These are phyloP conservation scores for Kewa caespitosa DNA, from an alignment of 179 eudicot genomes.

Conservation along the genomic window DNA sequence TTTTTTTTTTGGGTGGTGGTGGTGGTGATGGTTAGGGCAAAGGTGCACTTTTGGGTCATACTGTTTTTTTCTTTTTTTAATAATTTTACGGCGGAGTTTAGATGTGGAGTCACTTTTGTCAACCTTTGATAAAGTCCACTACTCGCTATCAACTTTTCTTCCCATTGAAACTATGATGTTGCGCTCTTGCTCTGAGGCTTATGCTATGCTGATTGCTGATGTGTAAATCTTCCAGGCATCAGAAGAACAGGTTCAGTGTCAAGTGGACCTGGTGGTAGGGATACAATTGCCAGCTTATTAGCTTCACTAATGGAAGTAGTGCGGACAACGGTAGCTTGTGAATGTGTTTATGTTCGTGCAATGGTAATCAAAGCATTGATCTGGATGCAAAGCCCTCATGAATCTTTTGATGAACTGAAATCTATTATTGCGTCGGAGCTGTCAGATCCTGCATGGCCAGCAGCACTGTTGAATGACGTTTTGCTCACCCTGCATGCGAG, in stretches of 20 bases:
- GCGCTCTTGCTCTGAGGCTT: not conserved
- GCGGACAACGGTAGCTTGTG: conserved; percentile 97
- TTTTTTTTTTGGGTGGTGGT: no score
- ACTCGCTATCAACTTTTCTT: not conserved
- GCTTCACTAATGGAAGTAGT: conserved; percentile 99
- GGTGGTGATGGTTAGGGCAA: no score
- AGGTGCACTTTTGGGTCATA: no score
- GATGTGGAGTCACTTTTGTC: no score
- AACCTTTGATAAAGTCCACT: not conserved
- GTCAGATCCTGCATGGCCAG: conserved; percentile 99
- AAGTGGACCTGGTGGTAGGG: conserved; percentile 72
- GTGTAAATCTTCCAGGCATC: conserved; percentile 35
- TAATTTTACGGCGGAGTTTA: no score
- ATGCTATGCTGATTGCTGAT: no score
- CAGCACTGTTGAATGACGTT: conserved; percentile 89
- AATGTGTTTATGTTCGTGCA: conserved; percentile 98
- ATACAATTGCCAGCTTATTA: conserved; percentile 85
- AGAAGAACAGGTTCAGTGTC: conserved; percentile 59
- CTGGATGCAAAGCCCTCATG: conserved; percentile 99
- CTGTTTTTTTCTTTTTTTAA: no score
- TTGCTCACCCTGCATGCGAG: conserved; percentile 99
- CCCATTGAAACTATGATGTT: not conserved
- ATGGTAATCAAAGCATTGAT: conserved; percentile 96
- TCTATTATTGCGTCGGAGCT: conserved; percentile 94
- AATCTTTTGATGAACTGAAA: conserved; percentile 87